Percentiles rank a stretch among this genome's conserved stretches.
Conservation (phyloP, 805 yeast species). For the Sungouiozyma ichnusensis region DNA sequence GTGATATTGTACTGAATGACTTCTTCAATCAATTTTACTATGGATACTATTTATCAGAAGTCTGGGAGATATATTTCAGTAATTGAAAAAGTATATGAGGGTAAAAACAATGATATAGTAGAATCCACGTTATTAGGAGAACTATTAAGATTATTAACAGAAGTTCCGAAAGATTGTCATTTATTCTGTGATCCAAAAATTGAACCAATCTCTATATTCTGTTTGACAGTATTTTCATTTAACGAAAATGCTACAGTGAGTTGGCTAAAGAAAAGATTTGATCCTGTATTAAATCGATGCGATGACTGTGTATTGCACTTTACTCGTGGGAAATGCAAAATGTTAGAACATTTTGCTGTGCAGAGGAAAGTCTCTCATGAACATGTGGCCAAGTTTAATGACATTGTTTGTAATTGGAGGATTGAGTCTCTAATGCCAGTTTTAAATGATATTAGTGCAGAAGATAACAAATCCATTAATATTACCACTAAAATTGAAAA, state of each 20-base stretch:
- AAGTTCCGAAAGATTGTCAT: constrained; percentile 30
- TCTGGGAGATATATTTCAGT: constrained; percentile 15
- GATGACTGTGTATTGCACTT: constrained; percentile 43
- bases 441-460: constrained; percentile 14
- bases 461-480: constrained; percentile 13
- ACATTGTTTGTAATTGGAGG: constrained; percentile 30
- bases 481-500: constrained; percentile 18
- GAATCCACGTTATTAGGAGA: constrained; percentile 30
- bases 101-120: constrained; percentile 16
- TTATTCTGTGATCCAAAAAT: constrained; percentile 46
- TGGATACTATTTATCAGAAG: constrained; percentile 4
- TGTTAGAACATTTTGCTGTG: constrained; percentile 42
- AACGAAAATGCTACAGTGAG: constrained; percentile 34
- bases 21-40: not conserved
- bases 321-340: constrained; percentile 40
- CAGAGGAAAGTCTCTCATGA: constrained; percentile 41
- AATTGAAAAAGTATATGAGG: constrained; percentile 24
- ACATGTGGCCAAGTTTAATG: constrained; percentile 27
- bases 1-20: not conserved
- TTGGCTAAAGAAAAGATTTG: constrained; percentile 34
- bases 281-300: constrained; percentile 37
- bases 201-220: constrained; percentile 41
- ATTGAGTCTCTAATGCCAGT: constrained; percentile 17
- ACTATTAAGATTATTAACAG: constrained; percentile 29
- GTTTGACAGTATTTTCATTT: constrained; percentile 52